Conservation (phyloP, 176 grass and related monocot genomes). For the Eragrostis nindensis region DNA sequence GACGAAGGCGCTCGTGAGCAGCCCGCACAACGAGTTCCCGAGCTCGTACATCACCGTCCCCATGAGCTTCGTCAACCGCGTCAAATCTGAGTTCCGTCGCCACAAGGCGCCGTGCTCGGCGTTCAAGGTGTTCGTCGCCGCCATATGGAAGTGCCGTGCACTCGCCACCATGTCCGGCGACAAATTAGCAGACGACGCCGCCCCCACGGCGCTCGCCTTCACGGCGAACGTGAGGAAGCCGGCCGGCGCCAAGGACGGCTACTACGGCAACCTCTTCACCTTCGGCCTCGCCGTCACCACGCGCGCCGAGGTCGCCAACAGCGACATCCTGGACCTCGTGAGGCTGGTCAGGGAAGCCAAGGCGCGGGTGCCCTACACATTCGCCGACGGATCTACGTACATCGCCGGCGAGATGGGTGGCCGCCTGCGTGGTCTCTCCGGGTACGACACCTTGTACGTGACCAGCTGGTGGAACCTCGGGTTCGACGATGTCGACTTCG, state of each 20-base stretch:
- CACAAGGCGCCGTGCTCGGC: not conserved
- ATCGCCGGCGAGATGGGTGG: not conserved
- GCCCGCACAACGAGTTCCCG: not conserved
- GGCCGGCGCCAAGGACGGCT: slow-evolving; percentile 6
- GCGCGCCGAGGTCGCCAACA: slow-evolving; percentile 6
- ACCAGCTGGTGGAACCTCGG: slow-evolving; percentile 35
- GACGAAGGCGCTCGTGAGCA: not conserved
- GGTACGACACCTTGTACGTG: slow-evolving; percentile 17
- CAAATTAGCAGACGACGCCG: not conserved
- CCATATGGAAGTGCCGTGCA: slow-evolving; percentile 14
- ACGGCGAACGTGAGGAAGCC: slow-evolving; percentile 5
- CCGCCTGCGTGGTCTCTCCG: not conserved
- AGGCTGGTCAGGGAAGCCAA: slow-evolving; percentile 17
- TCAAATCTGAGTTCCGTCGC: slow-evolving; percentile 3
- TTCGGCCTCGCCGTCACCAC: not conserved
- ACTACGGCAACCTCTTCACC: slow-evolving; percentile 31
- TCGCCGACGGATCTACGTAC: not conserved
- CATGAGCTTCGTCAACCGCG: not conserved
- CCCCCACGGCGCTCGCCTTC: not conserved
- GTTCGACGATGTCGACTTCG: slow-evolving; percentile 7
- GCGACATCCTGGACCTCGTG: slow-evolving; percentile 16
- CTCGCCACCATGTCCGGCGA: not conserved
- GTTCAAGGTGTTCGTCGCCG: slow-evolving; percentile 16
- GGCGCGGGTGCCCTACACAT: not conserved
- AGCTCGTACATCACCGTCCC: slow-evolving; percentile 27